A percentile compares a stretch with the other conserved stretches of the same genome.
phyloP scores from a whole-genome alignment of 2,329 filamentous ascomycete genomes.

The Aspergillus pseudoglaucus region DNA sequence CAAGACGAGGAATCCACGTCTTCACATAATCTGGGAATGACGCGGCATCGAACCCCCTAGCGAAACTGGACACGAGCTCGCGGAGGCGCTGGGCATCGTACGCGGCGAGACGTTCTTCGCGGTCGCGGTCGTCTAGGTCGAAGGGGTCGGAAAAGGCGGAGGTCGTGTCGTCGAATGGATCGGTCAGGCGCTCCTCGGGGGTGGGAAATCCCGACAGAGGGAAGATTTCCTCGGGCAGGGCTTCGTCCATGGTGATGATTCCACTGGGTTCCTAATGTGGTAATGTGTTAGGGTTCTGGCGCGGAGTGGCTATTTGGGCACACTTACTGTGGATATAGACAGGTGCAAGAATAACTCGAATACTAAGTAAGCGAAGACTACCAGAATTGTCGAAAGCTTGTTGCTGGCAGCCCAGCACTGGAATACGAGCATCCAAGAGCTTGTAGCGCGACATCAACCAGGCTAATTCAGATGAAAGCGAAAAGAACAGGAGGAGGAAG shows the following conservation, averaged over 20 bases:
- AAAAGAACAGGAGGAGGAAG: neutral
- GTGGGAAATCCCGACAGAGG: neutral
- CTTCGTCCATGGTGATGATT: neutral
- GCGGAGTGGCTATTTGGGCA: too few species aligned
- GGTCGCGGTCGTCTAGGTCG: neutral
- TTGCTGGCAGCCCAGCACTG: neutral
- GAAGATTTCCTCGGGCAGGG: neutral
- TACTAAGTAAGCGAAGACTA: neutral
- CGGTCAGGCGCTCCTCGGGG: neutral
- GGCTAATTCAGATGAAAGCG: neutral
- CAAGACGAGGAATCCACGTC: constrained; percentile 4
- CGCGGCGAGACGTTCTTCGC: neutral
- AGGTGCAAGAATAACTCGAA: too few species aligned
- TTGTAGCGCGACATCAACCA: neutral
- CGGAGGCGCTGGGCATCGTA: neutral
- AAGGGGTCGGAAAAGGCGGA: neutral
- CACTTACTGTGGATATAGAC: too few species aligned
- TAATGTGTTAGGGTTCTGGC: neutral
- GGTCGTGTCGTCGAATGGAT: neutral
- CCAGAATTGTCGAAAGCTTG: neutral
- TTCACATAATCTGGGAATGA: constrained; percentile 10
- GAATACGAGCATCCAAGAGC: neutral
- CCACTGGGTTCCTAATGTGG: neutral
- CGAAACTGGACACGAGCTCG: constrained; percentile 8
- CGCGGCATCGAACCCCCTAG: constrained; percentile 15